These are phyloP conservation scores for Cokeromyces recurvatus DNA, from an alignment of 371 early-diverging fungal genomes.

Conservation along the genomic window DNA sequence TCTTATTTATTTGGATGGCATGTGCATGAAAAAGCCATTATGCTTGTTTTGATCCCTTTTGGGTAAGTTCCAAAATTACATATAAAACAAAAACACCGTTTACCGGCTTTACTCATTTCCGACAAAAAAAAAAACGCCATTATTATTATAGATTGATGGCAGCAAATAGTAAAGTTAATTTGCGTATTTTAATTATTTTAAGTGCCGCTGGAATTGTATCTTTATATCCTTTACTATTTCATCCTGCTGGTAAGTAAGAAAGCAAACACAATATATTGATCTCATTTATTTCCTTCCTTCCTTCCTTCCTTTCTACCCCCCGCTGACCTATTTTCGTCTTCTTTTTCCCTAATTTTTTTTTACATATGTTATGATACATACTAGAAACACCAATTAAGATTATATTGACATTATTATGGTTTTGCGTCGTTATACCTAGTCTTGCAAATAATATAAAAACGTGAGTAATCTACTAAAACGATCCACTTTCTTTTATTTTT, in stretches of 20 bases:
- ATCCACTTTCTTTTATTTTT: not conserved
- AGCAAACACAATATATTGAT: too few relatives aligned
- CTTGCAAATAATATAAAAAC: constrained; percentile 40
- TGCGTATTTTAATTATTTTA: constrained; percentile 60
- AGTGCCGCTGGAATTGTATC: constrained; percentile 72
- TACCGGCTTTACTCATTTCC: constrained; percentile 5
- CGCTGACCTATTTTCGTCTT: too few relatives aligned
- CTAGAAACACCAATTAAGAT: constrained; percentile 67
- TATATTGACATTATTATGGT: constrained; percentile 52
- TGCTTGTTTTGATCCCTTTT: constrained; percentile 82
- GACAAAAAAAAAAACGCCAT: too few relatives aligned
- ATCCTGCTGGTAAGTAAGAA: constrained; percentile 52
- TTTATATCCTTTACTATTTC: constrained; percentile 86
- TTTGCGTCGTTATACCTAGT: constrained; percentile 43
- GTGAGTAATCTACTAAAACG: constrained; percentile 16
- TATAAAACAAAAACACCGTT: too few relatives aligned
- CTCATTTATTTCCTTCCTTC: too few relatives aligned
- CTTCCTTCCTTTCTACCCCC: too few relatives aligned
- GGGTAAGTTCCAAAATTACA: constrained; percentile 27
- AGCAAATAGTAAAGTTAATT: constrained; percentile 39
- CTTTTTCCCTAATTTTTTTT: too few relatives aligned
- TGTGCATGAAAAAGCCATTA: constrained; percentile 96
- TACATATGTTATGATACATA: too few relatives aligned
- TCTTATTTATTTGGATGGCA: constrained; percentile 97
- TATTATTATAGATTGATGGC: constrained; percentile 47